phyloP scores from a whole-genome alignment of 2,329 filamentous ascomycete genomes.

The Colletotrichum viniferum region DNA sequence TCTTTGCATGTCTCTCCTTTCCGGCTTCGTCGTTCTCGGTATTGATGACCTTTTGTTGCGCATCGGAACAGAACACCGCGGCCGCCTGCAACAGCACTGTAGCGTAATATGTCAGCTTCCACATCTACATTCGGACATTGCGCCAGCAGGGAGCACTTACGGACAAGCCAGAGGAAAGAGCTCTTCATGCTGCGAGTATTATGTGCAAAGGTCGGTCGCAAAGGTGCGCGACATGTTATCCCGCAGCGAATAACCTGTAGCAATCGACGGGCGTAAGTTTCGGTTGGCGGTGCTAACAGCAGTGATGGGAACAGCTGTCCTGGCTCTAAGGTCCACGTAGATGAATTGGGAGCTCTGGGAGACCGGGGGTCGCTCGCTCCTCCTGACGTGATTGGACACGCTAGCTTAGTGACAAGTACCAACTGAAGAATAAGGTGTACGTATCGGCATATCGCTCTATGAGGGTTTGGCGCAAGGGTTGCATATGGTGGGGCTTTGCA shows the following conservation, averaged over 20 bases:
- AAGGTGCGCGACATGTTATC: slow-evolving; percentile 22
- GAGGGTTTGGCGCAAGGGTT: not conserved
- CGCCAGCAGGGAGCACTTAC: slow-evolving; percentile 35
- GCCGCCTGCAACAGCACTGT: slow-evolving; percentile 53
- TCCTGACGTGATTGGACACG: slow-evolving; percentile 5
- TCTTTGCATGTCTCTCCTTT: slow-evolving; percentile 35
- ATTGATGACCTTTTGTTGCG: slow-evolving; percentile 42
- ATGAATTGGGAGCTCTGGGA: slow-evolving; percentile 7
- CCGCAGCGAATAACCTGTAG: not conserved
- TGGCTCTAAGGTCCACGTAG: slow-evolving; percentile 21
- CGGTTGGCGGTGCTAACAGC: not conserved
- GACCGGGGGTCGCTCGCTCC: not conserved
- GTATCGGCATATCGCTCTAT: not conserved
- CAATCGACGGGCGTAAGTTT: not conserved
- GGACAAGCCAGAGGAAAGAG: slow-evolving; percentile 43
- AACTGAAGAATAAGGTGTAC: not conserved
- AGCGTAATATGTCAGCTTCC: slow-evolving; percentile 11
- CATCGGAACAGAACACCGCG: slow-evolving; percentile 40
- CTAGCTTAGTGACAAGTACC: not conserved
- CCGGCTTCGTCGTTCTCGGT: slow-evolving; percentile 32
- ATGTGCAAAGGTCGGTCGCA: slow-evolving; percentile 30
- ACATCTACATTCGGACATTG: not conserved
- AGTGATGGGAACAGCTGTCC: slow-evolving; percentile 19
- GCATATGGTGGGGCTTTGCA: slow-evolving; percentile 3
- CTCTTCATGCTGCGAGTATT: slow-evolving; percentile 44